phyloP scores from a whole-genome alignment of 208 protist species.

The Vickermania spadyakhi region DNA sequence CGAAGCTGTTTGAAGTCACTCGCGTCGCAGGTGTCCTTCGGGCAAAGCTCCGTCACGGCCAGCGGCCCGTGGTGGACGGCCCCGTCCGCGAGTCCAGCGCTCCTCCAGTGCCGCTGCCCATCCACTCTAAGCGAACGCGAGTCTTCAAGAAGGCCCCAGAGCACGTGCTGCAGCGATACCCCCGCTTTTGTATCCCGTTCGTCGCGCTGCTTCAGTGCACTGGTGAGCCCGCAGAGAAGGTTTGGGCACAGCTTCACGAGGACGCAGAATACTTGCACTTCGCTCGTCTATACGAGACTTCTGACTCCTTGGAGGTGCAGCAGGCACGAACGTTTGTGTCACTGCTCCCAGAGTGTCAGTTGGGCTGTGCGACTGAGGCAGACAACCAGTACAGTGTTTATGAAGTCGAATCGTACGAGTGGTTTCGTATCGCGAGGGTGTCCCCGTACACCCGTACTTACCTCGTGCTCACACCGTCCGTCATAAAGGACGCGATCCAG shows the following conservation, averaged over 20 bases:
- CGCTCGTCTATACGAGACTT: not conserved
- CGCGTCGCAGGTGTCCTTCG: slow-evolving; percentile 15
- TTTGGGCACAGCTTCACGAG: not conserved
- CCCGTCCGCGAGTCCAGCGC: not conserved
- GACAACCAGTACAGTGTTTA: slow-evolving; percentile 13
- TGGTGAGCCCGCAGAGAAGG: not conserved
- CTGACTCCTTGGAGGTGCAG: not conserved
- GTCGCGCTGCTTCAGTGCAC: slow-evolving; percentile 25
- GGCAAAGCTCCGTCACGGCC: not conserved
- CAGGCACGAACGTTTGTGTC: not conserved
- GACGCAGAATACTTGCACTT: not conserved
- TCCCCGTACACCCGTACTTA: slow-evolving; percentile 25
- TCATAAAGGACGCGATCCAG: slow-evolving; percentile 18
- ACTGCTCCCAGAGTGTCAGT: not conserved
- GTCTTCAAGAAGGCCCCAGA: not conserved
- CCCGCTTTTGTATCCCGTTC: slow-evolving; percentile 47
- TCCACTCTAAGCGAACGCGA: not conserved
- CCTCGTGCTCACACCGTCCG: slow-evolving; percentile 17
- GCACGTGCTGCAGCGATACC: slow-evolving; percentile 13
- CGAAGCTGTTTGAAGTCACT: slow-evolving; percentile 14
- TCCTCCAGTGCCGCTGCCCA: slow-evolving; percentile 8
- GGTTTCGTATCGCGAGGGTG: slow-evolving; percentile 68
- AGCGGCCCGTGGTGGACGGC: not conserved
- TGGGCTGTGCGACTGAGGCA: not conserved
- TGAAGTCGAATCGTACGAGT: slow-evolving; percentile 62